Base-by-base conservation (phyloP, 1,139 yeast species). In the Wickerhamiella pararugosa region DNA sequence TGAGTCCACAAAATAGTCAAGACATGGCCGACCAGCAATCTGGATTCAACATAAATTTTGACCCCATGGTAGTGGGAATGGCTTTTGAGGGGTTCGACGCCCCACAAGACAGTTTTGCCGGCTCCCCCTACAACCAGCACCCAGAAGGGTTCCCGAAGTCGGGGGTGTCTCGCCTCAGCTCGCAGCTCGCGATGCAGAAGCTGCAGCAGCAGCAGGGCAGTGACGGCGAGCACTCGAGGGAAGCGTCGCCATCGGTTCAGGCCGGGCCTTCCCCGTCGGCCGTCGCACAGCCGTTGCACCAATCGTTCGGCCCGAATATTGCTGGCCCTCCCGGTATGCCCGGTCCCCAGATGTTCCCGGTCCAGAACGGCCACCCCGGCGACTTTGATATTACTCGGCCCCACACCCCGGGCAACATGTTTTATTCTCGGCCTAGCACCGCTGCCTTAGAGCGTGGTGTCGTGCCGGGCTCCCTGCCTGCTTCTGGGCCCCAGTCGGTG, bases 11-110 rank as follows among this genome's bases (percentile, higher is more conserved):
- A 15, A 15, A 15, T 15, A 15, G 21, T 4, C 21, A 15, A 15
- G 21, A 15, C 21, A 15, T 15, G 21, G 21, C 21, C 21, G 21
- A 15, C 2, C 21, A 15, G 21, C 21, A 15, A 15, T 15, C 21
- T 10, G 36, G 36, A n/a, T 33, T 33, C 27, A 9, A 33, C 8
- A 25, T 33, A 8, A 11, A 7, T 21, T 25, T 33, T 7, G 36
- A 33, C 36, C 36, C 36, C 25, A 33, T 33, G 36, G 36, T 11
- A 9, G 27, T 15, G 4, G 15, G 36, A 25, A 32, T 38, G 29
- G 41, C 41, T 4, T 11, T 32, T 25, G 41, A 38, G 25, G 41
- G 41, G 11, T 38, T 38, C n/a, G 41, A 38, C 21, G 21, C 21
- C 21, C 21, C 21, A 4, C 21, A 15, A 4, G 33, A 38, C 32